Base-by-base conservation (phyloP, 2,329 filamentous ascomycete species). In the Xylaria sp. region DNA sequence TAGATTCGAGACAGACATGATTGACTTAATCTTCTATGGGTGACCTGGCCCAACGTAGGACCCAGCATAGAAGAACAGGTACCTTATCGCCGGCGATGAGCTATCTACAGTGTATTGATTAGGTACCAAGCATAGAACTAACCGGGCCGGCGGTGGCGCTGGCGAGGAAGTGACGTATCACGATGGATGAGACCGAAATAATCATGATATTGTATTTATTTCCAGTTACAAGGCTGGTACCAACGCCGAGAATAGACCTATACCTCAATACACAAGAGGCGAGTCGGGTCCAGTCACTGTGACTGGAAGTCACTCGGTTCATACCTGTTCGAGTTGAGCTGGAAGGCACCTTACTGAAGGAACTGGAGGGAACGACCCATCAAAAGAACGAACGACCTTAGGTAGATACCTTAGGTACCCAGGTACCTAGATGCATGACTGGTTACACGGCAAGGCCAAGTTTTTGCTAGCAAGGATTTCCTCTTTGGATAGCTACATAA, bases 391-490 rank as follows among this genome's bases (percentile, higher is more conserved):
- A 7, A 13, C 21, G 19, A 13, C 7, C 16, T 47, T 43, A 50
- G 20, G 44, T 37, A 41, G 8, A 11, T 17, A 41, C 19, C 39
- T 41, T 9, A 50, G 48, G 51, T 50, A 52, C 20, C 9, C 24
- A 54, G 26, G n/a, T 44, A 53, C 45, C 40, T 48, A 45, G 24
- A 39, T 34, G 11, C 13, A 44, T 39, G n/a, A 20, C 45, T 42
- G 49, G 37, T 20, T 38, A 48, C 20, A 22, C 44, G 44, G 47
- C 50, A 56, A 56, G 48, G 58, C 56, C 53, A 49, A 34, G 39
- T 24, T 26, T 52, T 21, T 45, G 20, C 1, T 24, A 45, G 39
- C 56, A 51, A 44, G 58, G 52, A 46, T 55, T 34, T 21, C 41
- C 52, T 47, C 29, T 41, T 21, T 45, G 43, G 17, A 20, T 26